Base-by-base conservation (phyloP, 352 stramenopile genomes). In the Sclerospora graminicola region DNA sequence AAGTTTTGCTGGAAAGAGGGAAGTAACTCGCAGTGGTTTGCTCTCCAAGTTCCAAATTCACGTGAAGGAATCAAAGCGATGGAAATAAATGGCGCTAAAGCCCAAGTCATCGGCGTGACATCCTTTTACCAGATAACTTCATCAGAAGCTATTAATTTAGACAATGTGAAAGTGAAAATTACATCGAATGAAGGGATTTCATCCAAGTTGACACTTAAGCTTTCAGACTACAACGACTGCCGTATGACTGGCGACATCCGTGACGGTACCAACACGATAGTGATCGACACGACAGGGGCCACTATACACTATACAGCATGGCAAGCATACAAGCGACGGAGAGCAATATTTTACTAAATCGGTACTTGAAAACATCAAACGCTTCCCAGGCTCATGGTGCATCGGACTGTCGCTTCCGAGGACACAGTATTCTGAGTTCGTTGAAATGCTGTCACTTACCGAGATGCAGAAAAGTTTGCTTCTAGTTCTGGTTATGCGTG, bases 211-310 rank as follows among this genome's bases (percentile, higher is more conserved):
- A n/a, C n/a, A n/a, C n/a, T n/a, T n/a, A n/a, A n/a, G n/a, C n/a
- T n/a, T n/a, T n/a, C n/a, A 23, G 63, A 57, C 13, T 69, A 60
- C 41, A 60, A 57, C 24, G 42, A 71, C 40, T 72, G 64, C 41
- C 57, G 54, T 14, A 72, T 69, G 58, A 54, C 61, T 6, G 50
- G 55, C 27, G 61, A 58, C 34, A 48, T 40, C 0, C 41, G 39
- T 18, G 37, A 36, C n/a, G 45, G 50, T 20, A 34, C 45, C 21
- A 66, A 40, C 5, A 54, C 49, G 10, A 70, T 61, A 0, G 34
- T 61, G 19, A 48, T 56, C 21, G 60, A 70, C 35, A 60, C 40
- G 0, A 69, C 51, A 0, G 64, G 60, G 1, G 49, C 58, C 7
- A 70, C 56, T 38, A 31, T 42, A 16, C 64, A 69, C 20, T 50